Percentiles rank a stretch among this genome's conserved stretches.
Evolutionary conservation across 495 filamentous ascomycete species (phyloP).

Genomic region (Parathielavia hyrcaniae): DNA sequence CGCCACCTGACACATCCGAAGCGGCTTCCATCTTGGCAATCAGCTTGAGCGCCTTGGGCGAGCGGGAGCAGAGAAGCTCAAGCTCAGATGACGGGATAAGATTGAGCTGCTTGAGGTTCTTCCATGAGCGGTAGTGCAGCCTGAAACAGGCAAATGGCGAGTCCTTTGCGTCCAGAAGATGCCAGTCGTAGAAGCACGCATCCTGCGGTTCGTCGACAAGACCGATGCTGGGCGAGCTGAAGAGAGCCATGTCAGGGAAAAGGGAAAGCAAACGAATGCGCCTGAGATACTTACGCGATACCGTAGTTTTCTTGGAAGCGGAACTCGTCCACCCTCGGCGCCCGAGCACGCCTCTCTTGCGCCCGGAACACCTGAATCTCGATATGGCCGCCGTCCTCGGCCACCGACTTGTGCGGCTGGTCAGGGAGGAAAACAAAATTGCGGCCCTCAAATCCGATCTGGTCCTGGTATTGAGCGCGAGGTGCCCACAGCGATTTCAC

Average conservation of each 20-base stretch:
- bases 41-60: slow-evolving; percentile 10
- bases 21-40: not conserved
- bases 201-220: slow-evolving; percentile 45
- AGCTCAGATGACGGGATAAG: slow-evolving; percentile 29
- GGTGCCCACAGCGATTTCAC: slow-evolving; percentile 43
- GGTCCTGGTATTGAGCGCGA: slow-evolving; percentile 17
- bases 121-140: slow-evolving; percentile 46
- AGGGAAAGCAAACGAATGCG: not conserved
- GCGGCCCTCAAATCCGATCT: slow-evolving; percentile 36
- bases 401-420: slow-evolving; percentile 31
- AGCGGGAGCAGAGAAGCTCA: slow-evolving; percentile 10
- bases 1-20: not conserved
- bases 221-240: slow-evolving; percentile 40
- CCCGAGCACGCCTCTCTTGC: slow-evolving; percentile 30
- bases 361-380: slow-evolving; percentile 48
- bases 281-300: slow-evolving; percentile 37
- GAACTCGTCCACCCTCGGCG: slow-evolving; percentile 35
- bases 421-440: slow-evolving; percentile 41
- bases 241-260: slow-evolving; percentile 12
- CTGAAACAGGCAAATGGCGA: slow-evolving; percentile 43
- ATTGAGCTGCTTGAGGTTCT: slow-evolving; percentile 39
- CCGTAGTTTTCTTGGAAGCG: slow-evolving; percentile 40
- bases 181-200: slow-evolving; percentile 42
- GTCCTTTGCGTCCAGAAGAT: slow-evolving; percentile 44
- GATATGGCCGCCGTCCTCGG: slow-evolving; percentile 48